Evolutionary conservation across 202 grass and related monocot species (phyloP).

Genomic region (Saccharum hybrid): DNA sequence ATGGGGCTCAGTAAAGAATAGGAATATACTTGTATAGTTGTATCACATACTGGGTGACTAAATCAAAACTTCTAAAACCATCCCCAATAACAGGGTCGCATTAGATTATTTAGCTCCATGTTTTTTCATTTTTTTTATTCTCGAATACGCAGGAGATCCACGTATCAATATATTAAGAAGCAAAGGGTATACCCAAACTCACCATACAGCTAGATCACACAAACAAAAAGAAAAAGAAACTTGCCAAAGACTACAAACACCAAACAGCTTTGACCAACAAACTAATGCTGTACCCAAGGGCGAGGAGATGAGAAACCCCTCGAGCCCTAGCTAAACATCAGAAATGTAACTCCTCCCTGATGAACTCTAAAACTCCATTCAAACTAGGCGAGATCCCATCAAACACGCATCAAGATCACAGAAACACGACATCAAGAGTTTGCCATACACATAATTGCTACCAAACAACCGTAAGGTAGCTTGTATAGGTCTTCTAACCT

Average conservation of each 20-base stretch:
- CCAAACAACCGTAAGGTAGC: neutral
- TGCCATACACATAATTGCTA: neutral
- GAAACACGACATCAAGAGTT: neutral
- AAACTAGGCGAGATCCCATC: neutral
- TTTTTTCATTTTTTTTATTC: constrained; percentile 20
- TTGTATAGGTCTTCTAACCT: neutral
- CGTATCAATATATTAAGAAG: neutral
- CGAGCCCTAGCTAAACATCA: neutral
- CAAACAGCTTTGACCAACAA: neutral
- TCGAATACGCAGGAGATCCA: neutral
- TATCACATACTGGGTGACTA: neutral
- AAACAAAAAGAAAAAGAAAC: neutral
- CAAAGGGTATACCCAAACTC: neutral
- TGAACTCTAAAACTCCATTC: neutral
- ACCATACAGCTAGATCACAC: neutral
- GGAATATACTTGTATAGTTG: constrained; percentile 14
- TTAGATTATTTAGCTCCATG: neutral
- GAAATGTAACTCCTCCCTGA: neutral
- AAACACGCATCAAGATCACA: neutral
- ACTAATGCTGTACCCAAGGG: neutral
- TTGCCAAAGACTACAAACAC: neutral
- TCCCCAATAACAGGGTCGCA: constrained; percentile 8
- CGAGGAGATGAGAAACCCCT: neutral
- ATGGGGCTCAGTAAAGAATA: neutral
- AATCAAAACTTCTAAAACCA: neutral